Evolutionary conservation across 176 grass and related monocot genomes (phyloP), one percentile per base, ranked within the genome.

Genomic region (Rhynchospora breviuscula): DNA sequence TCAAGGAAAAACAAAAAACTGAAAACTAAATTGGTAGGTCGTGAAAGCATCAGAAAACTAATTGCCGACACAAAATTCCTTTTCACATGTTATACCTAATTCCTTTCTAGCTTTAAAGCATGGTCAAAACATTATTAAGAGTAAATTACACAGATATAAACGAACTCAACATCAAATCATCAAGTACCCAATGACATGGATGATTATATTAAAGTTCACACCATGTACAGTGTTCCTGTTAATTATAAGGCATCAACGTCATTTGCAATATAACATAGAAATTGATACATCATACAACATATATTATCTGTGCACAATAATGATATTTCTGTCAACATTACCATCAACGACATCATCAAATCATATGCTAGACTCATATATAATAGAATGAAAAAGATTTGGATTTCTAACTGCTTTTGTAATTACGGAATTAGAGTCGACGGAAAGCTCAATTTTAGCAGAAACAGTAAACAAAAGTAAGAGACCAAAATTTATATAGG

Each of bases 1-100:
- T 33, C 17, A 77, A 29, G 49, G 54, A 52, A 56, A 25, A 17
- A 77, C 33, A 53, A 51, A 22, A 54, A 77, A 56, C 6, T 51
- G 33, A 35, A 23, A 74, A 77, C 54, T 33, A 75, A 56, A 77
- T 48, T 57, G 73, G 49, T 77, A 31, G 73, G 23, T 56, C 47
- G 11, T 26, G 21, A 26, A 76, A 54, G 43, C 22, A 33, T 22
- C 23, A 77, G 13, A 23, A 78, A 22, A 75, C 71, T 10, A 78
- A 56, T 54, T 78, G 73, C 51, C 73, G 73, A 78, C 51, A 78
- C 67, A 71, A 33, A 78, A 77, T 13, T 23, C 5, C 19, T 75
- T 51, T 53, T 23, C 71, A 53, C 47, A 75, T 75, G 47, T 52
- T 51, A 26, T 10, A n/a, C n/a, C 47, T 75, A 40, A 7, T 67